These are phyloP conservation scores for Elsinoe ampelina DNA, from an alignment of 2,329 filamentous ascomycete genomes.

Conservation along the genomic window DNA sequence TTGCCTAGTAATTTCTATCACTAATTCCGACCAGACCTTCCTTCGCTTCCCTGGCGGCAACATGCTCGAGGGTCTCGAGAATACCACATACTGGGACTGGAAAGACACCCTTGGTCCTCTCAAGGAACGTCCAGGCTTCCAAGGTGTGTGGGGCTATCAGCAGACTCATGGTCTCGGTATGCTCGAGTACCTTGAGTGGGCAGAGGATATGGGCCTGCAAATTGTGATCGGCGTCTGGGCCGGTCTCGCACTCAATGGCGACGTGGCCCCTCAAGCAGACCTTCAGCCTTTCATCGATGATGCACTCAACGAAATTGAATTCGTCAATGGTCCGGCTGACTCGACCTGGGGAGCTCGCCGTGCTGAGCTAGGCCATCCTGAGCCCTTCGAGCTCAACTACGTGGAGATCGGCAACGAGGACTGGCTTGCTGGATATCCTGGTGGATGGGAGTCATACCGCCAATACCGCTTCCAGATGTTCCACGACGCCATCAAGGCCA, in stretches of 20 bases:
- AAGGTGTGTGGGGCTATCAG: slow-evolving; percentile 49
- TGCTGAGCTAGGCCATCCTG: slow-evolving; percentile 50
- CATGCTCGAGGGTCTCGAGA: slow-evolving; percentile 41
- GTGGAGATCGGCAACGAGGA: slow-evolving; percentile 64
- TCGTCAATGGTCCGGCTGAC: slow-evolving; percentile 45
- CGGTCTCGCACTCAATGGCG: slow-evolving; percentile 35
- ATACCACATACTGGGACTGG: slow-evolving; percentile 41
- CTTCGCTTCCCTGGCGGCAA: slow-evolving; percentile 56
- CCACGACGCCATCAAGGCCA: slow-evolving; percentile 48
- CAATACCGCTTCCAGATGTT: slow-evolving; percentile 51
- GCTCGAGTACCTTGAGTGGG: slow-evolving; percentile 44
- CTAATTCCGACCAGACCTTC: slow-evolving; percentile 31
- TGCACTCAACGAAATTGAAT: slow-evolving; percentile 55
- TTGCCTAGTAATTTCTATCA: no score
- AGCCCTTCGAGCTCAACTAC: slow-evolving; percentile 51
- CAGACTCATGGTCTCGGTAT: slow-evolving; percentile 55
- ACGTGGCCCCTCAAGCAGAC: slow-evolving; percentile 37
- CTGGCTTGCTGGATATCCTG: slow-evolving; percentile 39
- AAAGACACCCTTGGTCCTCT: slow-evolving; percentile 47
- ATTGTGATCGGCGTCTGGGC: slow-evolving; percentile 38
- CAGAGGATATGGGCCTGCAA: slow-evolving; percentile 3
- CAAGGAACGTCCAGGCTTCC: slow-evolving; percentile 44
- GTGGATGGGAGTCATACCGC: slow-evolving; percentile 28
- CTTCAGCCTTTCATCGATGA: slow-evolving; percentile 49
- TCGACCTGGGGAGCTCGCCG: slow-evolving; percentile 50